Evolutionary conservation across 2,329 filamentous ascomycete genomes (phyloP), one percentile per base, ranked within the genome.

Genomic region (Cercospora janseana): DNA sequence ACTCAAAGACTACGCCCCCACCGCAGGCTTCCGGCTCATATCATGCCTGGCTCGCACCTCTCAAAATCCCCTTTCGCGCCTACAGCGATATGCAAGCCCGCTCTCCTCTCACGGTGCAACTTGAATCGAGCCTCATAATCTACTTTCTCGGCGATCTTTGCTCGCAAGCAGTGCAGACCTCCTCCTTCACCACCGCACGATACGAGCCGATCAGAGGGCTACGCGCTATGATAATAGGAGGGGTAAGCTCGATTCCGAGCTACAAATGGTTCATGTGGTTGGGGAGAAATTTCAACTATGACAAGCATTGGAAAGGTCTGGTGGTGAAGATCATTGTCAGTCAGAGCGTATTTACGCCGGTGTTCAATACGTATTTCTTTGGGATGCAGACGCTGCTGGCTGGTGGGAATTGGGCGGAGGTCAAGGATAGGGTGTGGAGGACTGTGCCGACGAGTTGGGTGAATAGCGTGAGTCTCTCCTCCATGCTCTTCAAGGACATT

Each of bases 221-320:
- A 48, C 77, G 90, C 45, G 85, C 88, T 50, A 70, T 95, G 62
- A 66, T 82, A 3, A 92, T 95, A 49, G 89, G 89, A 3, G 82
- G 79, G 2, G 72, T 85, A 40, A 80, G 80, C 8, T 83, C 85
- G 13, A 87, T 95, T 51, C 91, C 91, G 1, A 80, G 79, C 37
- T 95, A 91, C 66, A 81, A 81, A 61, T 95, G 90, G 90, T 94
- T 76, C 71, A 75, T 91, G 59, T 94, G 85, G 70, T 79, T 96
- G 10, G 85, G 86, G 32, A 77, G 81, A 52, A 79, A 83, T 70
- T 95, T 95, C 79, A 95, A 95, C 72, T 95, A 88, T 70, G 60
- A 81, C 6, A 91, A 87, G 23, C 85, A 83, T 60, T 61, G 80
- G 28, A 69, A 88, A 41, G 90, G 86, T 2, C 76, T 96, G 24